phyloP scores from a whole-genome alignment of 345 rosid species.

The Camelina hispida region DNA sequence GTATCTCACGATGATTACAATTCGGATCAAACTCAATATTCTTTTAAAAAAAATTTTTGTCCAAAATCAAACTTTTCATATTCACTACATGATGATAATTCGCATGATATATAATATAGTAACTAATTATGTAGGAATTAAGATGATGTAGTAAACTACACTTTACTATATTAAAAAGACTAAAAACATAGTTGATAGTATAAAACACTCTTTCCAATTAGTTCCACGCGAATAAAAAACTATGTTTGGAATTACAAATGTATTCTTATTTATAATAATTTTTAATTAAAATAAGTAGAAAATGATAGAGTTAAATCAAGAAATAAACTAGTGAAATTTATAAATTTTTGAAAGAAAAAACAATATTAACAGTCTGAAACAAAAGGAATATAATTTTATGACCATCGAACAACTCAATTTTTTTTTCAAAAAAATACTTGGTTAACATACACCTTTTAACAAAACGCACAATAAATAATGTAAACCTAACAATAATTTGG shows the following conservation, averaged over 20 bases:
- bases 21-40: constrained; percentile 12
- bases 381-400: not conserved
- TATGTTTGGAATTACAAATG: not conserved
- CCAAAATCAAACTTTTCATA: not conserved
- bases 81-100: not conserved
- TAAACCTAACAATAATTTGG: not conserved
- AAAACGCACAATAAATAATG: not conserved
- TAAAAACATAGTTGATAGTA: not conserved
- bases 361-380: not conserved
- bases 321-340: not conserved
- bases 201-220: not conserved
- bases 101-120: not conserved
- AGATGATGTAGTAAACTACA: constrained; percentile 4
- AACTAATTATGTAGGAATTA: not conserved
- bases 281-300: not conserved
- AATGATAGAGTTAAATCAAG: not conserved
- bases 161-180: too few species aligned
- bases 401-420: not conserved
- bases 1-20: constrained; percentile 29
- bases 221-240: not conserved
- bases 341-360: not conserved
- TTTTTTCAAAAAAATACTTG: not conserved
- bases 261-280: not conserved
- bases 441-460: too few species aligned
- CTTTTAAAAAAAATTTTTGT: not conserved